These are phyloP conservation scores for Trichosporon asahii DNA, from an alignment of 1,284 basidiomycete species.

Conservation along the genomic window DNA sequence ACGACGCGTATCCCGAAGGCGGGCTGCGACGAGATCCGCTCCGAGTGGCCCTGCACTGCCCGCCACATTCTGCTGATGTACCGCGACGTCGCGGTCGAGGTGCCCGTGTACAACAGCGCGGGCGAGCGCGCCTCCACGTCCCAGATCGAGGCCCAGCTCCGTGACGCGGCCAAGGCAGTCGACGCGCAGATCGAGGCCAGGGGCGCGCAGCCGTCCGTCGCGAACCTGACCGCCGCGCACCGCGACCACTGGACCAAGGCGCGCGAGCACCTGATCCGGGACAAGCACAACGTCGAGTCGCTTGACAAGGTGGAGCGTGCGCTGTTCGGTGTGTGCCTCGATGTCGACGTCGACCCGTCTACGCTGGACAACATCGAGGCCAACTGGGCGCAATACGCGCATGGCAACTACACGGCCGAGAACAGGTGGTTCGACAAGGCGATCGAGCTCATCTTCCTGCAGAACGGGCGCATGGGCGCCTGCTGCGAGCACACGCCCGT, in stretches of 20 bases:
- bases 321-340: conserved; percentile 20
- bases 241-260: conserved; percentile 19
- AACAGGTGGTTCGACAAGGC: conserved; percentile 25
- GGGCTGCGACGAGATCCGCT: conserved; percentile 11
- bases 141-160: conserved; percentile 19
- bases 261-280: conserved; percentile 11
- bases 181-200: conserved; percentile 11
- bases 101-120: conserved; percentile 14
- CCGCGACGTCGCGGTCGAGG: conserved; percentile 12
- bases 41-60: conserved; percentile 12
- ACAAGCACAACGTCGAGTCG: conserved; percentile 13
- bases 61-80: conserved; percentile 18
- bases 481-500: conserved; percentile 24
- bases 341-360: conserved; percentile 17
- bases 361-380: conserved; percentile 6
- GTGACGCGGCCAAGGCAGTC: neutral
- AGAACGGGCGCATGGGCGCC: conserved; percentile 21
- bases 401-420: conserved; percentile 11
- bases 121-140: conserved; percentile 12
- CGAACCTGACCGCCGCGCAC: conserved; percentile 20
- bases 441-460: conserved; percentile 21
- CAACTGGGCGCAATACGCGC: conserved; percentile 17
- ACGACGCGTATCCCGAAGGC: conserved; percentile 20
- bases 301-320: conserved; percentile 13
- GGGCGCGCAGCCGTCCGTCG: conserved; percentile 12